Evolutionary conservation across 345 rosid species (phyloP), one percentile per base, ranked within the genome.

Genomic region (Hibiscus mutabilis): DNA sequence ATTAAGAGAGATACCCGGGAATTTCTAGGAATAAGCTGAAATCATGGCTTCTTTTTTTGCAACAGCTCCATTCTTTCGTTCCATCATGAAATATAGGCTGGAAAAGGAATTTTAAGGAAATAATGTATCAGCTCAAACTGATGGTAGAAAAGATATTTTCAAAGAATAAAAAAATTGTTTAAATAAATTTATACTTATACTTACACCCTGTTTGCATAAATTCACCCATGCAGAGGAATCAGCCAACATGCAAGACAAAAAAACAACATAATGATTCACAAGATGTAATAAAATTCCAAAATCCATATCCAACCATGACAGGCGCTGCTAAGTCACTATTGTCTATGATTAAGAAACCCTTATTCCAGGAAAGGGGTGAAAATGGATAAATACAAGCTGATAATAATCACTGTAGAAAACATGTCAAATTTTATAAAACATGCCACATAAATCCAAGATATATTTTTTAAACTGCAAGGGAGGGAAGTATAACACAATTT

Each of bases 51-150:
- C 86, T 82, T 78, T 89, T 89, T 83, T 92, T 95, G 88, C 97
- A 95, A 83, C 99, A 95, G 72, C 99, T 90, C 99, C 99, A 92
- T 70, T 92, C 97, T 84, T 89, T 95, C 87, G 82, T 92, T 75
- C 98, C 99, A 66, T 95, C 98, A 57, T 88, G 97, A 78, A 95
- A 95, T 76, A 84, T 72, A 31, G 99, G 99, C 96, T 92, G 79
- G 74, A 84, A 47, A 81, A 72, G 29, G 46, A 47, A 62, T 10
- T 10, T 60, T 73, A 25, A 5, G 14, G n/a, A n/a, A n/a, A n/a
- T n/a, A n/a, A n/a, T n/a, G 71, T 71, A 52, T 62, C 8, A 31
- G 15, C 75, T n/a, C 37, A 79, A 29, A 70, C 16, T 60, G 63
- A 75, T 29, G 14, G 10, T 37, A 9, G 7, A 16, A 25, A 58